Percentiles rank a stretch among this genome's conserved stretches.
Conservation (phyloP, 805 yeast genomes). For the Ogataea neopini region DNA sequence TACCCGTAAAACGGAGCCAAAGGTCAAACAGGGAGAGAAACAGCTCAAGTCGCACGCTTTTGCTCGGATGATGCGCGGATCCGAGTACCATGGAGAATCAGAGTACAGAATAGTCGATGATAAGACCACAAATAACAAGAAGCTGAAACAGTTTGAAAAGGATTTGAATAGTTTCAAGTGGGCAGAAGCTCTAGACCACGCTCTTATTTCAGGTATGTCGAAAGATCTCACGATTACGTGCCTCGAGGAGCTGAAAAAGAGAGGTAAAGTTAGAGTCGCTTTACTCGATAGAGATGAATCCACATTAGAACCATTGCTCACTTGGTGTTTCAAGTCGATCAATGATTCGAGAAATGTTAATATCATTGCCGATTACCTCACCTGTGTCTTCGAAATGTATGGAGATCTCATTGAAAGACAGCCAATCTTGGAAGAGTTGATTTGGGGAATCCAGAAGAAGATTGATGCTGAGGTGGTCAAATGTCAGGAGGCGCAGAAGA, state of each 20-base stretch:
- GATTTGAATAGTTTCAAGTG: constrained; percentile 86
- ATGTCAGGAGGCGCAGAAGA: constrained; percentile 83
- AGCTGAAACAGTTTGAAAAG: constrained; percentile 78
- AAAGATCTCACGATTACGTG: constrained; percentile 81
- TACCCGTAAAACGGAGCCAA: constrained; percentile 74
- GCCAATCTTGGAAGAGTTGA: constrained; percentile 73
- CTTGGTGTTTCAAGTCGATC: constrained; percentile 75
- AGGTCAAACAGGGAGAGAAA: constrained; percentile 51
- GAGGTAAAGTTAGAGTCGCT: constrained; percentile 87
- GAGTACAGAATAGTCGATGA: constrained; percentile 74
- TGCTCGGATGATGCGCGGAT: constrained; percentile 84
- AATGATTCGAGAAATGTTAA: constrained; percentile 76
- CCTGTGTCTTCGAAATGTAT: constrained; percentile 72
- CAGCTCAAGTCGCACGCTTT: constrained; percentile 58
- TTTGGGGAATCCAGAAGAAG: constrained; percentile 59
- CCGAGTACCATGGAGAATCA: constrained; percentile 86
- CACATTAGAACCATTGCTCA: constrained; percentile 73
- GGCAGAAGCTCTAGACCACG: constrained; percentile 89
- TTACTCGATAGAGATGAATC: constrained; percentile 83
- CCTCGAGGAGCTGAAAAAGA: constrained; percentile 77
- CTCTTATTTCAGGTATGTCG: constrained; percentile 75
- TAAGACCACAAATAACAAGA: constrained; percentile 49
- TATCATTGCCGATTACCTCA: constrained; percentile 66
- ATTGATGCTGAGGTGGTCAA: constrained; percentile 69
- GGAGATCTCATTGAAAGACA: constrained; percentile 70